Percentiles rank a stretch among this genome's conserved stretches.
phyloP scores from a whole-genome alignment of 2,329 filamentous ascomycete genomes.

The Talaromyces sp. region DNA sequence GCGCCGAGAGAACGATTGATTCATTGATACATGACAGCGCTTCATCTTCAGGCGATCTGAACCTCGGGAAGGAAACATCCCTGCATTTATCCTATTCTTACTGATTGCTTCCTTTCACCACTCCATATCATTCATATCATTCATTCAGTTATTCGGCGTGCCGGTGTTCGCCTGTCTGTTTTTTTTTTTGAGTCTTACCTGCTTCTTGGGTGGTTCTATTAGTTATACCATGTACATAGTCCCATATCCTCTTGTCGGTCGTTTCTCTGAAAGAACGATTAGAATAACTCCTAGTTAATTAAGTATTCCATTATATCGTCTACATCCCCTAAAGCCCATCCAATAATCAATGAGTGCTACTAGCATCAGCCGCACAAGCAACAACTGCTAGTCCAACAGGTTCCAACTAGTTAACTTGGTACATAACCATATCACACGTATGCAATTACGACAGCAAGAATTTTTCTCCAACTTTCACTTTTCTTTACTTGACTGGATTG shows the following conservation, averaged over 20 bases:
- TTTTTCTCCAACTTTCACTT: no score
- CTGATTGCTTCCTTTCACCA: not conserved
- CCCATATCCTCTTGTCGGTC: not conserved
- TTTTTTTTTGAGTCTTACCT: not conserved
- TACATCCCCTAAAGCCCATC: no score
- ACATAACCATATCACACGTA: no score
- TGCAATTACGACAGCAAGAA: no score
- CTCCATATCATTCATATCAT: not conserved
- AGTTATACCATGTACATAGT: slow-evolving; percentile 11
- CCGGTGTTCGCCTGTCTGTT: slow-evolving; percentile 4
- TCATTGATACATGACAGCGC: not conserved
- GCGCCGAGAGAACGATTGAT: not conserved
- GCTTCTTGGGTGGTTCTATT: not conserved
- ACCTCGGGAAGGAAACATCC: not conserved
- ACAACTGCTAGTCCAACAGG: not conserved
- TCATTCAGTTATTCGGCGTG: slow-evolving; percentile 5
- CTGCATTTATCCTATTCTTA: slow-evolving; percentile 5
- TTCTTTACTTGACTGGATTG: no score
- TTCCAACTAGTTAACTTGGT: no score
- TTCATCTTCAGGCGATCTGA: not conserved
- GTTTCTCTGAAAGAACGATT: not conserved
- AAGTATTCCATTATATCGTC: not conserved
- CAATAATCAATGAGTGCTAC: no score
- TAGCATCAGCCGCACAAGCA: not conserved
- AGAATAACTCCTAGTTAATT: not conserved